phyloP scores from a whole-genome alignment of 164 flowering plant genomes.

The Amborella trichopoda region DNA sequence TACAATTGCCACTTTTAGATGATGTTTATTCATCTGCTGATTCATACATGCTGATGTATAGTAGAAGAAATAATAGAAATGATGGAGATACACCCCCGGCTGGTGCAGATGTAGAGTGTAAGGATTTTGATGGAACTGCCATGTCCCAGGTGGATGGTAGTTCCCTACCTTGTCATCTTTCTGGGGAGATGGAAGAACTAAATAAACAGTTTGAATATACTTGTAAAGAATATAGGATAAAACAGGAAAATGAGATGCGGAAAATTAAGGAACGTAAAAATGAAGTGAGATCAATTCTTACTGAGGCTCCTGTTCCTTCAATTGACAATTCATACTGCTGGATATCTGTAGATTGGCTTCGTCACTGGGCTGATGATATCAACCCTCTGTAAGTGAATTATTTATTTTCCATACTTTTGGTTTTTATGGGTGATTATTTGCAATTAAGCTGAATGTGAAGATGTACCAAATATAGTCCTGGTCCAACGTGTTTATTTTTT shows the following conservation, averaged over 20 bases:
- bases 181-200: slow-evolving; percentile 33
- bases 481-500: too few relatives aligned
- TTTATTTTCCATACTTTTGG: too few relatives aligned
- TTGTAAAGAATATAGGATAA: slow-evolving; percentile 45
- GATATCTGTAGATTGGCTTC: slow-evolving; percentile 93
- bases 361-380: slow-evolving; percentile 77
- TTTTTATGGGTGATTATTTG: too few relatives aligned
- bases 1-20: too few relatives aligned
- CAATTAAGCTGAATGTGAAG: too few relatives aligned
- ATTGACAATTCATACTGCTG: slow-evolving; percentile 57
- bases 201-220: slow-evolving; percentile 37
- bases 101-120: slow-evolving; percentile 5
- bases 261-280: slow-evolving; percentile 47
- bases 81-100: slow-evolving; percentile 5
- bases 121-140: slow-evolving; percentile 14
- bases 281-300: slow-evolving; percentile 76
- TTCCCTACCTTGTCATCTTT: slow-evolving; percentile 59
- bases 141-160: slow-evolving; percentile 6
- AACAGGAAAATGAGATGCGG: slow-evolving; percentile 38
- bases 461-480: too few relatives aligned
- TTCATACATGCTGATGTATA: slow-evolving; percentile 96
- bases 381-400: slow-evolving; percentile 47
- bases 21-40: slow-evolving; percentile 70
- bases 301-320: slow-evolving; percentile 73
- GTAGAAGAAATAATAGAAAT: slow-evolving; percentile 18